These are phyloP conservation scores for Nakataea oryzae DNA, from an alignment of 2,329 filamentous ascomycete genomes.

Conservation along the genomic window DNA sequence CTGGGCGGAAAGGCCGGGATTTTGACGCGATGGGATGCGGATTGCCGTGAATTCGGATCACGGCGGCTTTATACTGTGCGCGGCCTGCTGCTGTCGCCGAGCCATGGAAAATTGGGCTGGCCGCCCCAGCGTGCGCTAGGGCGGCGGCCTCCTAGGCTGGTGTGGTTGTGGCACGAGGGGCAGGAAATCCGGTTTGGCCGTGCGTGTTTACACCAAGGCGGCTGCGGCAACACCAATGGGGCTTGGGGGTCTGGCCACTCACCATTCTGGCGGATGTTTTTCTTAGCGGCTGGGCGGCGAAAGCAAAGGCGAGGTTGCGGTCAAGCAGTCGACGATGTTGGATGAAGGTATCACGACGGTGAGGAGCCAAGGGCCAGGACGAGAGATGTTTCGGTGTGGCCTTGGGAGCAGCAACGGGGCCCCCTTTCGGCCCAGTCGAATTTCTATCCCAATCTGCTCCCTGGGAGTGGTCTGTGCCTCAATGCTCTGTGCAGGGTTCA, in stretches of 20 bases:
- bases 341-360: neutral
- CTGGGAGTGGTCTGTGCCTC: conserved; percentile 3
- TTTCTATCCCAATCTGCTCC: neutral
- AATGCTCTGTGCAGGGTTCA: neutral
- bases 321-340: neutral
- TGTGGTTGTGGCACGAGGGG: neutral
- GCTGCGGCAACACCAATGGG: neutral
- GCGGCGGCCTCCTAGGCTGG: no score
- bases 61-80: neutral
- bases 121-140: neutral
- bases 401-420: neutral
- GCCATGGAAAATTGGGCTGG: neutral
- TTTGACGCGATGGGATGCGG: neutral
- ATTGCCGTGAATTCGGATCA: neutral
- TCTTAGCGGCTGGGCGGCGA: neutral
- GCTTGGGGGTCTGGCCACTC: neutral
- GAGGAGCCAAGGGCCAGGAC: neutral
- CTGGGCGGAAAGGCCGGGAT: neutral
- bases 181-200: neutral
- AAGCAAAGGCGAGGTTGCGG: neutral
- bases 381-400: neutral
- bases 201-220: neutral
- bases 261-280: neutral
- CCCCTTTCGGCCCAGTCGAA: neutral
- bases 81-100: neutral